Evolutionary conservation across 2,329 filamentous ascomycete species (phyloP).

Genomic region (Penicillium sp.): DNA sequence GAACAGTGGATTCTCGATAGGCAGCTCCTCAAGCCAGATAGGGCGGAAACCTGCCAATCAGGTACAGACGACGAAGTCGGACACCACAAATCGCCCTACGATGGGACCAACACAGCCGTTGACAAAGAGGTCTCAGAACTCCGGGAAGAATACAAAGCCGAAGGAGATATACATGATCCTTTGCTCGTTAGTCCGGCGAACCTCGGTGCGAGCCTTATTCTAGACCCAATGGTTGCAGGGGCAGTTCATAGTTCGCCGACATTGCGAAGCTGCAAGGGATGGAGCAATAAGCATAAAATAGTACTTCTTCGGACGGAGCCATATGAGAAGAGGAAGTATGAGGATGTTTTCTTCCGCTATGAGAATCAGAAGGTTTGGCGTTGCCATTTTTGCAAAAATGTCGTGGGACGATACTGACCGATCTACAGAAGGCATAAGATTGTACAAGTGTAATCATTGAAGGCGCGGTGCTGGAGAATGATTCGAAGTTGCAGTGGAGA

Average conservation of each 20-base stretch:
- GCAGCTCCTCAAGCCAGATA: constrained; percentile 20
- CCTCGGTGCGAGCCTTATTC: constrained; percentile 22
- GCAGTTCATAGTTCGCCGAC: constrained; percentile 18
- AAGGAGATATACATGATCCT: constrained; percentile 26
- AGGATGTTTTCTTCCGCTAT: constrained; percentile 14
- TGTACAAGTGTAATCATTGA: no score
- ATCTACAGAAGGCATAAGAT: background rate
- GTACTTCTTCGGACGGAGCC: constrained; percentile 21
- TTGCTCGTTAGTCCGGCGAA: constrained; percentile 31
- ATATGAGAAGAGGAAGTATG: constrained; percentile 18
- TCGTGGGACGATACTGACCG: background rate
- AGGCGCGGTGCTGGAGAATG: no score
- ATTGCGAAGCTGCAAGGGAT: constrained; percentile 27
- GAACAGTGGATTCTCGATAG: constrained; percentile 3
- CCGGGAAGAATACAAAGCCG: constrained; percentile 27
- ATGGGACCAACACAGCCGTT: constrained; percentile 26
- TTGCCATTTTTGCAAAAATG: background rate
- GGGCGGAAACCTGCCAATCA: constrained; percentile 27
- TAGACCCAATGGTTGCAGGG: constrained; percentile 23
- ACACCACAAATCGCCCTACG: constrained; percentile 30
- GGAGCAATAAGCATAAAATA: constrained; percentile 28
- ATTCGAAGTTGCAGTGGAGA: no score
- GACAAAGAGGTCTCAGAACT: constrained; percentile 25
- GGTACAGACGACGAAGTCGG: constrained; percentile 35
- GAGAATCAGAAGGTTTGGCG: constrained; percentile 6